Evolutionary conservation across 441 rosid genomes (phyloP), one percentile per base, ranked within the genome.

Genomic region (Bruguiera hainesii): DNA sequence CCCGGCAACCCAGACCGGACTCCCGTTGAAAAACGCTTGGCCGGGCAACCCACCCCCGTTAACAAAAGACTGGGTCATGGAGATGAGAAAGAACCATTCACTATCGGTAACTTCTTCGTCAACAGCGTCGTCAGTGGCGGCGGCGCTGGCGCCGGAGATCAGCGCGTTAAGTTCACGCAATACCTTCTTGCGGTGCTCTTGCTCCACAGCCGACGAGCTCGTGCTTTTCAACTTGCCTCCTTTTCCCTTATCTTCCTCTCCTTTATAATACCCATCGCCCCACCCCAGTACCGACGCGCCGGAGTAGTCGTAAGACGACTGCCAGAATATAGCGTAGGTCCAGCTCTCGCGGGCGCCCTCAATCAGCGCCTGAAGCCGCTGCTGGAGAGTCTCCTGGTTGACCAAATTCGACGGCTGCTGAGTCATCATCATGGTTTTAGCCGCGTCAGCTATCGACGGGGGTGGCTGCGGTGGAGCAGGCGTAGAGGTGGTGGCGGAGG

Each of bases 271-370:
- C 0, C 95, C 98, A 73, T 95, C 97, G 28, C 97, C 99, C 99
- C 98, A 95, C 0, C 93, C 97, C 3, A 95, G 80, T 6, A 86
- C 56, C 6, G 83, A 42, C 0, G 84, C 48, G 37, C 83, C 81
- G 6, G 85, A 57, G 78, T 78, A 87, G 28, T 91, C 95, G 56
- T 78, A 84, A 0, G 95, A 87, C 31, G 88, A 81, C 80, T 95
- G 99, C 99, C 98, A 90, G 80, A 88, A 95, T 55, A 95, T 91
- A 7, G 99, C 99, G 81, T 95, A 92, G 50, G 93, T 87, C 98
- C 97, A 95, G 82, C 73, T 61, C 69, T 87, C 92, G 7, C 81
- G 79, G 0, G 96, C 82, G 56, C 87, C 89, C 33, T 94, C 99
- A 64, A 91, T 91, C 16, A 94, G 65, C 46, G 87, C 79, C 67